phyloP scores from a whole-genome alignment of 2,329 filamentous ascomycete species.

The Fusarium odoratissimum region DNA sequence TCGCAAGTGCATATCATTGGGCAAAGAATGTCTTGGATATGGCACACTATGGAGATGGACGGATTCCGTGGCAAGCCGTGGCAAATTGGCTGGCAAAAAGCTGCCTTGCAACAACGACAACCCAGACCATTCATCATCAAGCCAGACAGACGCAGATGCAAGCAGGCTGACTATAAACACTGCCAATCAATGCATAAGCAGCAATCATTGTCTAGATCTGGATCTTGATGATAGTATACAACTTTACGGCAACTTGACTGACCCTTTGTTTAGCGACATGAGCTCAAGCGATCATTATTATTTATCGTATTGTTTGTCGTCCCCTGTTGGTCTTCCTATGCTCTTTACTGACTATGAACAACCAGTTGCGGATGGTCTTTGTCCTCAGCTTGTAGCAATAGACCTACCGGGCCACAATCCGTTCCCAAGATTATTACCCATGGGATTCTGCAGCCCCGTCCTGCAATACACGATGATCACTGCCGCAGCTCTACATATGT shows the following conservation, averaged over 20 bases:
- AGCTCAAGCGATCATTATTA: neutral
- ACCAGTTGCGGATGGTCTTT: neutral
- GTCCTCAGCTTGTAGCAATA: conserved; percentile 6
- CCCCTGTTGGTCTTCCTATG: too few relatives aligned
- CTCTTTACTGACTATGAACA: neutral
- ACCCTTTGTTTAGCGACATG: neutral
- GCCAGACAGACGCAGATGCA: neutral
- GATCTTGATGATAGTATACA: neutral
- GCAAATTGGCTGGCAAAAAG: neutral
- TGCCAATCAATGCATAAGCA: neutral
- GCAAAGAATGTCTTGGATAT: conserved; percentile 4
- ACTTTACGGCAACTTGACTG: neutral
- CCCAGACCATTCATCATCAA: rapidly evolving
- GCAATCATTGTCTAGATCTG: rapidly evolving
- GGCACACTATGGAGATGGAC: conserved; percentile 5
- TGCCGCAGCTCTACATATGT: conserved; percentile 13
- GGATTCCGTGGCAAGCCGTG: neutral
- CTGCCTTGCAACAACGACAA: neutral
- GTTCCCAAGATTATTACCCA: neutral
- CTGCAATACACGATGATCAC: conserved; percentile 3
- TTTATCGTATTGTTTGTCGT: conserved; percentile 4
- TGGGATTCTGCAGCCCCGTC: neutral
- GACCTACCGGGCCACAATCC: conserved; percentile 7
- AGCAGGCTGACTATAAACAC: neutral
- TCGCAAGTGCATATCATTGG: neutral